Conservation (phyloP, 805 yeast genomes). For the Vanderwaltozyma tropicalis region DNA sequence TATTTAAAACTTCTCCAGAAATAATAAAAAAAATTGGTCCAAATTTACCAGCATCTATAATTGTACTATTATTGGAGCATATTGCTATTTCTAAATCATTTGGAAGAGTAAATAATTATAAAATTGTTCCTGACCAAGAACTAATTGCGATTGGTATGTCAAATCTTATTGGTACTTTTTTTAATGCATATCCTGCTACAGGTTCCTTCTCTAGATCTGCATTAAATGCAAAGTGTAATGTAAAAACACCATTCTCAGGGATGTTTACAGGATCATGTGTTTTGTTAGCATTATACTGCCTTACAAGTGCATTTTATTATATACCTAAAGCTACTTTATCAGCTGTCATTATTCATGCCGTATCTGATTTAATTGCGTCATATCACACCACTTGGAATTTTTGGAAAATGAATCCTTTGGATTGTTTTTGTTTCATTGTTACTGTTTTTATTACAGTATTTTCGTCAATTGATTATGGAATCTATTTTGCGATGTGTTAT, state of each 20-base stretch:
- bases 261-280: constrained; percentile 85
- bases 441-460: constrained; percentile 74
- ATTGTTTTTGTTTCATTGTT: constrained; percentile 58
- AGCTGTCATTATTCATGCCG: constrained; percentile 90
- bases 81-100: constrained; percentile 90
- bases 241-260: constrained; percentile 88
- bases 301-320: constrained; percentile 74
- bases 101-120: constrained; percentile 86
- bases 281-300: constrained; percentile 70
- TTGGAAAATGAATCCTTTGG: constrained; percentile 67
- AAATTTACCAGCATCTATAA: constrained; percentile 77
- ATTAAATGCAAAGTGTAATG: constrained; percentile 89
- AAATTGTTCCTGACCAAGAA: constrained; percentile 87
- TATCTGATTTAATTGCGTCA: constrained; percentile 69
- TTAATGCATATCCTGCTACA: constrained; percentile 90
- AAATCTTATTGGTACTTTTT: constrained; percentile 82
- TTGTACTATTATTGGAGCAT: constrained; percentile 78
- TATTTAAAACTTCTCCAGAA: constrained; percentile 52
- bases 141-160: constrained; percentile 87
- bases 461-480: constrained; percentile 74
- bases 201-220: constrained; percentile 95
- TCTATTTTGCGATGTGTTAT: constrained; percentile 83
- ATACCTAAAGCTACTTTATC: constrained; percentile 83
- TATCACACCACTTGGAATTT: constrained; percentile 56
- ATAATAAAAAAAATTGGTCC: constrained; percentile 51